These are phyloP conservation scores for Lasiosphaeria ovina DNA, from an alignment of 495 filamentous ascomycete species.

Conservation along the genomic window DNA sequence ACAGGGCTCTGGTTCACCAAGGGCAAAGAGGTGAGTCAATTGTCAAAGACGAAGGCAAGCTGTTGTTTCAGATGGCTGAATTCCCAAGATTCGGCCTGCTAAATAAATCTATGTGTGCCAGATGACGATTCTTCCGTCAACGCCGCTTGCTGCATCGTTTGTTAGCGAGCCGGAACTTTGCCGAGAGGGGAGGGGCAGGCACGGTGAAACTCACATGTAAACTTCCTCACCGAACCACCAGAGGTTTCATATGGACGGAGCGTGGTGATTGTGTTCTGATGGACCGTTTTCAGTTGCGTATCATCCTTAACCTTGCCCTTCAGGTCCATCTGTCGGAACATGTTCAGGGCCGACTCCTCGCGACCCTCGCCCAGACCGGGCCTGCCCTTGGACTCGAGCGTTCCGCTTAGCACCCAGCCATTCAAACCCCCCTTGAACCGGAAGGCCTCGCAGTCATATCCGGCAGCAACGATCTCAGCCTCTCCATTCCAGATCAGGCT, in stretches of 20 bases:
- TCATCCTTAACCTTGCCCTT: conserved; percentile 87
- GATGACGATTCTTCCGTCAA: conserved; percentile 92
- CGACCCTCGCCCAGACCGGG: conserved; percentile 43
- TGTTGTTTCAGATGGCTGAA: conserved; percentile 7
- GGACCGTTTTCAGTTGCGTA: conserved; percentile 89
- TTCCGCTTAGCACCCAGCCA: conserved; percentile 85
- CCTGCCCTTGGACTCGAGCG: conserved; percentile 79
- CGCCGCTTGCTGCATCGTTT: conserved; percentile 69
- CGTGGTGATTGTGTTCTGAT: conserved; percentile 94
- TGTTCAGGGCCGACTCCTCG: conserved; percentile 83
- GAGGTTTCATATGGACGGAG: conserved; percentile 69
- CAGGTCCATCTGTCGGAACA: conserved; percentile 98
- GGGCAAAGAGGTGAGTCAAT: background rate
- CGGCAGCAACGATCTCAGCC: conserved; percentile 90
- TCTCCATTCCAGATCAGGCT: conserved; percentile 90
- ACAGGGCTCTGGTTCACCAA: background rate
- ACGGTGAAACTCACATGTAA: conserved; percentile 72
- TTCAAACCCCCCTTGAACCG: conserved; percentile 76
- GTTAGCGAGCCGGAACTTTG: conserved; percentile 38
- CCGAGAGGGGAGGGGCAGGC: conserved; percentile 9
- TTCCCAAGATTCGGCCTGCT: background rate
- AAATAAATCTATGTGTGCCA: conserved; percentile 48
- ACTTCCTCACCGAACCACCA: conserved; percentile 65
- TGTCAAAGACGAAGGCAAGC: background rate
- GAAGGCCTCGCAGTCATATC: conserved; percentile 94